Percentiles rank a stretch among this genome's conserved stretches.
Evolutionary conservation across 1,284 basidiomycete genomes (phyloP).

Genomic region (Filobasidium uniguttulatum): DNA sequence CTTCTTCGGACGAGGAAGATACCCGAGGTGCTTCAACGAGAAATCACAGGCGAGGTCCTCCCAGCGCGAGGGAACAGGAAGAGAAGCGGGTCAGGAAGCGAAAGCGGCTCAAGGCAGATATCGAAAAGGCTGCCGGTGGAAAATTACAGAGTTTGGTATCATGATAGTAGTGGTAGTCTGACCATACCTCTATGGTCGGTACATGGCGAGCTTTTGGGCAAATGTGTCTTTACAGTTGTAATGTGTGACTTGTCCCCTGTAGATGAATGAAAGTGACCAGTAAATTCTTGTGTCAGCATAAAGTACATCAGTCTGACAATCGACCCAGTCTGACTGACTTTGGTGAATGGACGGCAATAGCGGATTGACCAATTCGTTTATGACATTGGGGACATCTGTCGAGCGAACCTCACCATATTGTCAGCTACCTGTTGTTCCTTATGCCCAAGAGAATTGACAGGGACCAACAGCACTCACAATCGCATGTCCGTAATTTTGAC

Average conservation of each 20-base stretch:
- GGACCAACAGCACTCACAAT: constrained; percentile 46
- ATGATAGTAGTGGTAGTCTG: not conserved
- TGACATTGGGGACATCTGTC: constrained; percentile 85
- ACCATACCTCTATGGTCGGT: constrained; percentile 14
- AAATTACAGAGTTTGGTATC: not conserved
- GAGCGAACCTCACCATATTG: not conserved
- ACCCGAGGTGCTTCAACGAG: not conserved
- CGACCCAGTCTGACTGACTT: constrained; percentile 38
- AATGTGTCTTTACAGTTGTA: constrained; percentile 82
- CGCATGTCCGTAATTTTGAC: constrained; percentile 85
- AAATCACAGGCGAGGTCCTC: not conserved
- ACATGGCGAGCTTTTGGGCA: constrained; percentile 33
- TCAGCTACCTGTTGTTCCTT: not conserved
- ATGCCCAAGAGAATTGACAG: not conserved
- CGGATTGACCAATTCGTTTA: constrained; percentile 83
- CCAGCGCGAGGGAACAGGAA: not conserved
- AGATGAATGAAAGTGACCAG: too few relatives aligned
- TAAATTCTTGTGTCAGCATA: constrained; percentile 19
- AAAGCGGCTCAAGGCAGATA: not conserved
- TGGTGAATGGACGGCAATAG: constrained; percentile 85
- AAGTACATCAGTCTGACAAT: not conserved
- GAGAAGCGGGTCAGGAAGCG: not conserved
- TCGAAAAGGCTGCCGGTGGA: not conserved
- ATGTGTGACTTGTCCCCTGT: constrained; percentile 81
- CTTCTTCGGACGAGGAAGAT: not conserved